Conservation (phyloP, 331 rosid genomes). For the Spiraea crenata region DNA sequence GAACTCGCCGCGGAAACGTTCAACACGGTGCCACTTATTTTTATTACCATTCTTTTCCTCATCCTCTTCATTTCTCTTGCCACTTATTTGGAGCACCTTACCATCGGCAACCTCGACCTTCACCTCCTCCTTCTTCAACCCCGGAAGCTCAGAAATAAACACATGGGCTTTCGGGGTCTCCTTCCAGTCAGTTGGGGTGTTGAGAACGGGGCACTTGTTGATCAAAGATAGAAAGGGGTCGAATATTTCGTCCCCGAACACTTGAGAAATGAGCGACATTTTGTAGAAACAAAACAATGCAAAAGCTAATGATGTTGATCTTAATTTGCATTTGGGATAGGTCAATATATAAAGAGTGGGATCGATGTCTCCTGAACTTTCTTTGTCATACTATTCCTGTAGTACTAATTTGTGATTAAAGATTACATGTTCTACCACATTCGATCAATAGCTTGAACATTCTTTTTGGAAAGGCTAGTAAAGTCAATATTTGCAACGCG, state of each 20-base stretch:
- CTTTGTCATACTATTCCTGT: constrained; percentile 29
- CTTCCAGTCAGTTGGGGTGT: constrained; percentile 63
- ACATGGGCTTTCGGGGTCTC: constrained; percentile 47
- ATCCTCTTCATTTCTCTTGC: constrained; percentile 35
- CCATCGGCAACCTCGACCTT: constrained; percentile 43
- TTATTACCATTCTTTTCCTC: background rate
- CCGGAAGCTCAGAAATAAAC: constrained; percentile 42
- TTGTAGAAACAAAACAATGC: background rate
- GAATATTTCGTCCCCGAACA: constrained; percentile 33
- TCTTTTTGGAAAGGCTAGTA: background rate
- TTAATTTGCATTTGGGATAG: background rate
- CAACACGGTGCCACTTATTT: constrained; percentile 40
- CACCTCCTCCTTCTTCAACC: constrained; percentile 47
- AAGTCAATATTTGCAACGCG: no score
- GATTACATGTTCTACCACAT: constrained; percentile 31
- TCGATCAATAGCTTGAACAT: constrained; percentile 18
- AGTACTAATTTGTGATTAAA: background rate
- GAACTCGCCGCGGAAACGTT: constrained; percentile 49
- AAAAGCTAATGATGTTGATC: background rate
- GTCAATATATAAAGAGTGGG: constrained; percentile 11
- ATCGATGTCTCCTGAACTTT: constrained; percentile 40
- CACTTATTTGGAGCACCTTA: constrained; percentile 46
- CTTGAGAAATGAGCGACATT: constrained; percentile 43
- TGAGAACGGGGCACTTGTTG: constrained; percentile 46
- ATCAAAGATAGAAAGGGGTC: constrained; percentile 55